Evolutionary conservation across 805 yeast species (phyloP), one percentile per base, ranked within the genome.

Genomic region (Barnettozyma californica): DNA sequence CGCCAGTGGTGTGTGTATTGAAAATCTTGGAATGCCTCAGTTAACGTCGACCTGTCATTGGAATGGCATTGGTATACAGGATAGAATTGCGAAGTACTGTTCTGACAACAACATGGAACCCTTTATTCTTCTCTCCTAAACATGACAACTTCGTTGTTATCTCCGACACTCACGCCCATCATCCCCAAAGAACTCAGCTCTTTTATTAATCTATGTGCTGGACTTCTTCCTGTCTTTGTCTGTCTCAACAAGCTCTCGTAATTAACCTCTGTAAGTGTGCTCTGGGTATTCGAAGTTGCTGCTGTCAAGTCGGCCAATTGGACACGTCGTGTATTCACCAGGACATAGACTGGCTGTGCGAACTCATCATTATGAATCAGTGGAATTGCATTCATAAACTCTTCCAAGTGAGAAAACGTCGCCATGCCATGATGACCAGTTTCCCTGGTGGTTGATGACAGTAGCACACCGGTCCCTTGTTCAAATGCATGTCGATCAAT

Each of bases 1-100:
- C 3, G 89, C 85, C 0, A 87, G 96, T 49, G 92, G 95, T 0
- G 69, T 82, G 43, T 80, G 85, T n/a, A 80, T 91, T 34, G 97
- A 91, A 62, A 84, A 78, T 54, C 67, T 86, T 39, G 97, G 97
- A 0, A 71, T 84, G 60, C 95, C 96, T 0, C 43, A 44, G 4
- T 62, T 69, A 25, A 57, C 63, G 2, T 55, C 53, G 0, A 46
- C 45, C 1, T 64, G 59, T 0, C 31, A 46, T 8, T 88, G 95
- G 92, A 89, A 89, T 59, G 86, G 83, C 0, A 26, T 54, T 8
- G 52, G 67, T 4, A 62, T 84, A 19, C 46, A 50, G n/a, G 68
- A 72, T 7, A 69, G 90, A 39, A 56, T 83, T 2, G 52, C 54
- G 0, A 42, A 42, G 2, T 84, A 84, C 56, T 40, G 66, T 6